A percentile compares a stretch with the other conserved stretches of the same genome.
Conservation (phyloP, 140 eudicot genomes). For the Bidens hawaiensis region DNA sequence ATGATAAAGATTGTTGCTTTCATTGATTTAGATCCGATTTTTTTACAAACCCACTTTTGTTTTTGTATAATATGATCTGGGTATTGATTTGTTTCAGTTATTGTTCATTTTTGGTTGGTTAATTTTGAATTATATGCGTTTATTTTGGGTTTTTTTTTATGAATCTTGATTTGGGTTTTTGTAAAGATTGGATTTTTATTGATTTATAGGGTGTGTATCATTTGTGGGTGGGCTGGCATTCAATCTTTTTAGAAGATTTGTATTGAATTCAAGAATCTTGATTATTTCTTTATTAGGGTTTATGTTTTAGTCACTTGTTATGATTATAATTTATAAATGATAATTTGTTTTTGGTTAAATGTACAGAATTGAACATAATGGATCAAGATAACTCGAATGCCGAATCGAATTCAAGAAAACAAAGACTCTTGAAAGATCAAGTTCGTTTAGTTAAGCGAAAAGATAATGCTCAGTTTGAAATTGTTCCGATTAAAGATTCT, state of each 20-base stretch:
- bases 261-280: background rate
- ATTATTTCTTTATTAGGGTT: background rate
- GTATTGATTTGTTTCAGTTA: background rate
- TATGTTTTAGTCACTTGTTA: background rate
- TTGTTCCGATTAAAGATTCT: slow-evolving; percentile 58
- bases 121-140: background rate
- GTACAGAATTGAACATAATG: slow-evolving; percentile 34
- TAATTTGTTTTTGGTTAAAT: background rate
- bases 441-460: slow-evolving; percentile 71
- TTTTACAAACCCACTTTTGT: background rate
- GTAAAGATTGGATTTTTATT: background rate
- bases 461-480: slow-evolving; percentile 66
- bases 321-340: background rate
- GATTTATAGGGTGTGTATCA: background rate
- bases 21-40: slow-evolving; percentile 24
- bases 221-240: slow-evolving; percentile 4
- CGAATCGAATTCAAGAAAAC: slow-evolving; percentile 43
- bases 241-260: background rate
- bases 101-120: slow-evolving; percentile 13
- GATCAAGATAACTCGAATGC: slow-evolving; percentile 39
- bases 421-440: slow-evolving; percentile 84
- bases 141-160: background rate
- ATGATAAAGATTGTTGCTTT: slow-evolving; percentile 1
- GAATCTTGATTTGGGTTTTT: slow-evolving; percentile 4
- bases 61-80: background rate